phyloP scores from a whole-genome alignment of 2,329 filamentous ascomycete genomes.

The Xylaria hypoxylon region DNA sequence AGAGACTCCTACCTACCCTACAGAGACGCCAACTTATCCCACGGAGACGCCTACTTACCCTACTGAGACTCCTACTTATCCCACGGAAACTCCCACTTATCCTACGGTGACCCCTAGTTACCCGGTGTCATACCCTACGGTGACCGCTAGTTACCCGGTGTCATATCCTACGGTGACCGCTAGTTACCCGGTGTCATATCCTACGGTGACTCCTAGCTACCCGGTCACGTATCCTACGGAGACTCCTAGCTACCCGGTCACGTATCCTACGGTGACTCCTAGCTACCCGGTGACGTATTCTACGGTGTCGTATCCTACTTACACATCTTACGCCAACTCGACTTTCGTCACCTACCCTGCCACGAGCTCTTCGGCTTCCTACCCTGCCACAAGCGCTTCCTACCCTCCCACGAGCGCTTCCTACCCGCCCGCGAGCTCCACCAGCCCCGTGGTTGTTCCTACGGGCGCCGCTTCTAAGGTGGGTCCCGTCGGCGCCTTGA shows the following conservation, averaged over 20 bases:
- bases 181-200: conserved; percentile 14
- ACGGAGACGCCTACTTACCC: neutral
- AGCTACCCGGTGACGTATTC: neutral
- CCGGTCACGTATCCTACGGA: conserved; percentile 26
- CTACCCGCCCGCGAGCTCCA: conserved; percentile 11
- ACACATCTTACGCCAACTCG: conserved; percentile 12
- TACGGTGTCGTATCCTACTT: conserved; percentile 6
- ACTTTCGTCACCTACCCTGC: conserved; percentile 21
- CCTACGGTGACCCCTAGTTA: conserved; percentile 56
- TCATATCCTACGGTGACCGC: no score
- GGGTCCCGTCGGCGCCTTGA: conserved; percentile 30
- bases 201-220: conserved; percentile 1
- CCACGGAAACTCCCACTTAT: conserved; percentile 49
- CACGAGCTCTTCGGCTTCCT: conserved; percentile 15
- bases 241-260: conserved; percentile 11
- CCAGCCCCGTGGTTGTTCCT: conserved; percentile 26
- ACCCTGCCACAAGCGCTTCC: conserved; percentile 1
- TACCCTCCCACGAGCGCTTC: neutral
- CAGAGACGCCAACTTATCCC: conserved; percentile 1
- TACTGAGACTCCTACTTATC: conserved; percentile 6
- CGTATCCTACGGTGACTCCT: conserved; percentile 11
- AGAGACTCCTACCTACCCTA: conserved; percentile 4
- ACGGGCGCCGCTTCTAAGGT: conserved; percentile 34
- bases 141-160: neutral
- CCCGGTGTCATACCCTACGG: conserved; percentile 25